phyloP scores from a whole-genome alignment of 345 rosid genomes.

The Camelina hispida region DNA sequence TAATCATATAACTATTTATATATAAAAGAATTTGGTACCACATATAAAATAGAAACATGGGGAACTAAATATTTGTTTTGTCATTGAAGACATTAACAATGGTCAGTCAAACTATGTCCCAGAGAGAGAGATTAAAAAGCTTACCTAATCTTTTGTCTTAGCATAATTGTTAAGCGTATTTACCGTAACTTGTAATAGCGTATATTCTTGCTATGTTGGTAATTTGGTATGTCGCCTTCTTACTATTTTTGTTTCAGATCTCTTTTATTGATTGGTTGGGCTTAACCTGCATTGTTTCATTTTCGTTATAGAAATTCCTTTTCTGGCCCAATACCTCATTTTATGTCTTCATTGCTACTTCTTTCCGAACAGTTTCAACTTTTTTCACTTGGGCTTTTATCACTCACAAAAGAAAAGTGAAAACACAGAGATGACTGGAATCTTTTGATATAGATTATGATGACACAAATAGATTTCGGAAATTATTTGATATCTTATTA shows the following conservation, averaged over 20 bases:
- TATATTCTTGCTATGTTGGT: background rate
- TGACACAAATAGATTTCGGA: background rate
- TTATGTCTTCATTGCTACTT: background rate
- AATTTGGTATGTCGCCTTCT: background rate
- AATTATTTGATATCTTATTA: background rate
- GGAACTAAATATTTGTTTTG: no score
- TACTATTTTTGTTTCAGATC: background rate
- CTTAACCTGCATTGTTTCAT: background rate
- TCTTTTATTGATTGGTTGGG: constrained; percentile 1
- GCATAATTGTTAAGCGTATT: background rate
- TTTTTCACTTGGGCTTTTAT: background rate
- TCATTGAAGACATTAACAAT: no score
- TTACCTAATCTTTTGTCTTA: background rate
- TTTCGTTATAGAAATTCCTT: background rate
- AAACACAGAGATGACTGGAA: background rate
- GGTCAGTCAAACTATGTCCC: no score
- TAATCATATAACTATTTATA: background rate
- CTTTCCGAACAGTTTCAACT: background rate
- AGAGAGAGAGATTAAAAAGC: no score
- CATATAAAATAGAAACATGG: no score
- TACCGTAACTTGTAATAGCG: background rate
- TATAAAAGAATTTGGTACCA: background rate
- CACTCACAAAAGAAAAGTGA: background rate
- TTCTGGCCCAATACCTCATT: constrained; percentile 9
- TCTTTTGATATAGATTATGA: background rate